These are phyloP conservation scores for Coccomyxa subellipsoidea DNA, from an alignment of 163 green algal genomes.

Conservation along the genomic window DNA sequence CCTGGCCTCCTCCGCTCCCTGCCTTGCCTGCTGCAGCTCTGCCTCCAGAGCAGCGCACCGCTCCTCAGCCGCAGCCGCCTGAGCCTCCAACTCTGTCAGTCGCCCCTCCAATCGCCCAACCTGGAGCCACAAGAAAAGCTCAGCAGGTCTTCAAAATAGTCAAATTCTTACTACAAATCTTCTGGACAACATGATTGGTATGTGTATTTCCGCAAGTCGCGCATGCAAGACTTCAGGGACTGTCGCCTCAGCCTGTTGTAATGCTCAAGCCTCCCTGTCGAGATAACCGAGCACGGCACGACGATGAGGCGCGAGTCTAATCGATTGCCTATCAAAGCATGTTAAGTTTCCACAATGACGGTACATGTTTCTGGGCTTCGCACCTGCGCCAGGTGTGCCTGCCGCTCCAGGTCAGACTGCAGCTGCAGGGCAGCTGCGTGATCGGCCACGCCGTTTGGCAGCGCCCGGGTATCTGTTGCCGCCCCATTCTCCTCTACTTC, in stretches of 20 bases:
- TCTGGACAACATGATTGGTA: no score
- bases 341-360: no score
- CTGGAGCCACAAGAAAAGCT: background rate
- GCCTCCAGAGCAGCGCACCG: slow-evolving; percentile 8
- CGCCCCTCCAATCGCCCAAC: slow-evolving; percentile 19
- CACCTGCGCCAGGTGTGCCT: background rate
- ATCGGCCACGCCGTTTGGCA: background rate
- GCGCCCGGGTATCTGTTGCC: background rate
- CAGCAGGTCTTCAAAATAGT: no score
- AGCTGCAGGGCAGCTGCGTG: background rate
- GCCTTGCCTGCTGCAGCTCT: slow-evolving; percentile 15
- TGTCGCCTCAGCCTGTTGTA: no score
- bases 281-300: no score
- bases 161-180: no score
- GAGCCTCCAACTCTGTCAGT: slow-evolving; percentile 13
- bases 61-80: background rate
- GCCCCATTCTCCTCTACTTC: background rate
- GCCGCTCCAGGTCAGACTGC: background rate
- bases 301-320: no score
- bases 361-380: background rate
- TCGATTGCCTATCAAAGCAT: no score
- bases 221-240: no score
- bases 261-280: no score
- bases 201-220: no score
- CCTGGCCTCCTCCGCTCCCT: slow-evolving; percentile 8